These are phyloP conservation scores for Trichosporon ovoides DNA, from an alignment of 1,284 basidiomycete species.

Conservation along the genomic window DNA sequence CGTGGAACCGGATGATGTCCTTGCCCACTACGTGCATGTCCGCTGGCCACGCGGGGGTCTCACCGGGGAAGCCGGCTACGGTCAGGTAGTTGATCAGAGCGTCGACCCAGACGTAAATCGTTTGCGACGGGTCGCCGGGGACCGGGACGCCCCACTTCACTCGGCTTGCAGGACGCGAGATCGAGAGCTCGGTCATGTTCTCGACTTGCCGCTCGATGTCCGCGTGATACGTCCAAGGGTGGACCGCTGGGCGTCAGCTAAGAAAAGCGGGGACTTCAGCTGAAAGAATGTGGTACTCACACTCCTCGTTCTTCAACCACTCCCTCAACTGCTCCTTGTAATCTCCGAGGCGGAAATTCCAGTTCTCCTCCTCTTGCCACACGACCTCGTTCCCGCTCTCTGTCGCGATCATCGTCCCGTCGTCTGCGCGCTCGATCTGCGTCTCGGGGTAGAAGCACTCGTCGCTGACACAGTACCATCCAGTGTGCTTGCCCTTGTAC, in stretches of 20 bases:
- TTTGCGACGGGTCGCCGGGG: slow-evolving; percentile 71
- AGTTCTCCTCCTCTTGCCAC: slow-evolving; percentile 76
- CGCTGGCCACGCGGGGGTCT: slow-evolving; percentile 64
- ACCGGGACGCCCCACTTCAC: slow-evolving; percentile 84
- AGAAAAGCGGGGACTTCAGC: no score
- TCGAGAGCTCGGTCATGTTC: slow-evolving; percentile 62
- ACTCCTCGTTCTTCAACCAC: slow-evolving; percentile 58
- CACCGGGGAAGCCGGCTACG: slow-evolving; percentile 71
- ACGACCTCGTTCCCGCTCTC: slow-evolving; percentile 78
- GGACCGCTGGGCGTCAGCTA: slow-evolving; percentile 24
- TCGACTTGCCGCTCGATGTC: slow-evolving; percentile 27
- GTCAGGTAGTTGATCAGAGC: slow-evolving; percentile 82
- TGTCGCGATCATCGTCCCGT: slow-evolving; percentile 55
- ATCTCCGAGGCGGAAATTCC: slow-evolving; percentile 74
- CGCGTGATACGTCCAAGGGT: slow-evolving; percentile 25
- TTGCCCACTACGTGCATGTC: slow-evolving; percentile 86
- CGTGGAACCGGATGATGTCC: slow-evolving; percentile 90
- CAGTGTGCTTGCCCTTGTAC: slow-evolving; percentile 80
- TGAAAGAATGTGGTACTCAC: slow-evolving; percentile 35
- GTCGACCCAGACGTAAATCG: slow-evolving; percentile 94
- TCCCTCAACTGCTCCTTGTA: slow-evolving; percentile 60
- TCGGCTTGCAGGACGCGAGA: slow-evolving; percentile 71
- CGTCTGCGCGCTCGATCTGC: slow-evolving; percentile 56
- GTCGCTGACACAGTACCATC: slow-evolving; percentile 91
- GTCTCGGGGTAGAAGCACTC: slow-evolving; percentile 82